phyloP scores from a whole-genome alignment of 108 stramenopile species.

The Aurantiochytrium sp. region DNA sequence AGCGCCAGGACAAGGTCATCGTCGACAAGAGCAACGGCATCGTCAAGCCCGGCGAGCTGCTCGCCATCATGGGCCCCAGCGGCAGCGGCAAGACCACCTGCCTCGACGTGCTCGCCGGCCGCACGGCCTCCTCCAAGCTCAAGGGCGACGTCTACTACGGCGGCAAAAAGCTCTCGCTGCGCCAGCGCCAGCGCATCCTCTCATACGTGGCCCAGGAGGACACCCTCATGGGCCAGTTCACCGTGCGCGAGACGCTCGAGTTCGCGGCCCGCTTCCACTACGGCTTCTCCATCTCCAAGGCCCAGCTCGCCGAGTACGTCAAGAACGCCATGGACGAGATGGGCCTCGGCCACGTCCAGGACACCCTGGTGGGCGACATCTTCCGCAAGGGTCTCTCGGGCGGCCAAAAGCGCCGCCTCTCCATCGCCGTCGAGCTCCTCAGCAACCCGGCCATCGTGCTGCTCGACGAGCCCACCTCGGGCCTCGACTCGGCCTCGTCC shows the following conservation, averaged over 20 bases:
- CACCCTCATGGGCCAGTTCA: constrained; percentile 69
- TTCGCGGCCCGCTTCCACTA: constrained; percentile 73
- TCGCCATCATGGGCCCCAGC: constrained; percentile 32
- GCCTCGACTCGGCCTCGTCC: constrained; percentile 56
- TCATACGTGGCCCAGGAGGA: constrained; percentile 82
- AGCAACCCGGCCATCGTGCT: constrained; percentile 50
- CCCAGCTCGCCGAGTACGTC: constrained; percentile 58
- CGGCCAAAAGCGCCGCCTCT: constrained; percentile 60
- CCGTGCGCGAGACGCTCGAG: constrained; percentile 72
- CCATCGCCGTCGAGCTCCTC: constrained; percentile 47
- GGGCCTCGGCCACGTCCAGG: constrained; percentile 66
- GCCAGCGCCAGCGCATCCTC: constrained; percentile 59
- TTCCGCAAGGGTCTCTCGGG: constrained; percentile 55
- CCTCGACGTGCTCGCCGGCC: constrained; percentile 69
- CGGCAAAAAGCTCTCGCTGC: constrained; percentile 10
- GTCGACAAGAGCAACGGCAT: background rate
- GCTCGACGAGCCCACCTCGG: constrained; percentile 54
- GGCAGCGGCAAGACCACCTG: constrained; percentile 74
- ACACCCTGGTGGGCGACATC: constrained; percentile 65
- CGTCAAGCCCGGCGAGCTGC: constrained; percentile 1
- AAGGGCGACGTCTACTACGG: constrained; percentile 28
- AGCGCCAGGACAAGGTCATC: background rate
- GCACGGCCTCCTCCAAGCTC: constrained; percentile 34
- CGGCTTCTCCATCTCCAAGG: constrained; percentile 55
- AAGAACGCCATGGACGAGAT: constrained; percentile 70